Base-by-base conservation (phyloP, 331 rosid species). In the Spiraea crenata region DNA sequence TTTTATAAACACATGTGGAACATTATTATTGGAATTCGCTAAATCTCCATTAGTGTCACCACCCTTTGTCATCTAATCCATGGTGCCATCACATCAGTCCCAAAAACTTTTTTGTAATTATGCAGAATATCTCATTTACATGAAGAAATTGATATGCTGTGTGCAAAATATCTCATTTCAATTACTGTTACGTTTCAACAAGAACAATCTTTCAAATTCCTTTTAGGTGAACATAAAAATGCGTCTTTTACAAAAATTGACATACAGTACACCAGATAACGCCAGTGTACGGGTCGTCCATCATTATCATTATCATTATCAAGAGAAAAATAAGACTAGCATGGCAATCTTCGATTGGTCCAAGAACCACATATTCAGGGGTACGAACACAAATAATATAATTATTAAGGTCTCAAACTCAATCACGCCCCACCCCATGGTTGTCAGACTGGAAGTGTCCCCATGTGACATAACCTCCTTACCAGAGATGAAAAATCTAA, bases 381-480 rank as follows among this genome's bases (percentile, higher is more conserved):
- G 31, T 25, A 25, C 2, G 31, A 25, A 25, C 31, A 25, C 31
- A 25, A 14, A 56, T 39, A 41, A 34, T 46, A 20, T 45, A 56
- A 69, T 41, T 40, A 69, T 41, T 40, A 41, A 8, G 11, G 57
- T 14, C 49, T 49, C 38, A 16, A 35, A 35, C 37, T 58, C 55
- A 56, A 35, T 58, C 55, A 56, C n/a, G 11, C 45, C 12, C 47
- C 49, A 72, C 69, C 61, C 37, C 69, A 14, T 39, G 13, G 6
- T 20, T 19, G 69, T 38, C 76, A 20, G 6, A 15, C 16, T 15
- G 14, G 6, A 12, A 17, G 54, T 3, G 25, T 55, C 9, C 55
- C 74, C 74, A 70, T 51, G 41, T 70, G 74, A 64, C 65, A n/a
- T 9, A 35, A 9, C 59, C 71, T 69, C 64, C 73, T 44, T 20